These are phyloP conservation scores for Murraya koenigii DNA, from an alignment of 345 rosid species.

Conservation along the genomic window DNA sequence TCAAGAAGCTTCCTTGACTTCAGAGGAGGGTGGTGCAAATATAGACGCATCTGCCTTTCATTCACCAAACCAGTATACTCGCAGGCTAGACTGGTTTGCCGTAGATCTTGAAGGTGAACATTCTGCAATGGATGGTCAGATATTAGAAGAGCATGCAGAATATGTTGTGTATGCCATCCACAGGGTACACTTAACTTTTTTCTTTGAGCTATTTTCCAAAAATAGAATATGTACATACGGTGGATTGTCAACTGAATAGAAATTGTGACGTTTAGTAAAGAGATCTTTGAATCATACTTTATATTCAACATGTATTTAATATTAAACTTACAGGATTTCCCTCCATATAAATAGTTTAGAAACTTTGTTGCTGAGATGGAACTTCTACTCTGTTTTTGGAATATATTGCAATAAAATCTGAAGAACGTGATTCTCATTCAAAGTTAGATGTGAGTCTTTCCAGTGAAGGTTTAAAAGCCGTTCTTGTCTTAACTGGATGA, in stretches of 20 bases:
- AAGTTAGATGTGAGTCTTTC: background rate
- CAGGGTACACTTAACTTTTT: slow-evolving; percentile 54
- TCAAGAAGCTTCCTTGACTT: slow-evolving; percentile 54
- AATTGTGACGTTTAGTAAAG: slow-evolving; percentile 5
- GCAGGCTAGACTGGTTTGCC: slow-evolving; percentile 87
- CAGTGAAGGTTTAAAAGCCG: background rate
- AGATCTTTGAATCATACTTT: background rate
- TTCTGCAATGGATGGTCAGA: slow-evolving; percentile 98
- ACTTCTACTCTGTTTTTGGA: background rate
- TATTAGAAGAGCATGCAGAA: slow-evolving; percentile 95
- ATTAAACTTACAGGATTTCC: background rate
- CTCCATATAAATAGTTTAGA: background rate
- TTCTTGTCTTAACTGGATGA: slow-evolving; percentile 1
- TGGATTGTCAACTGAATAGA: background rate
- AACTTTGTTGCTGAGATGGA: background rate
- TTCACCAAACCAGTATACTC: slow-evolving; percentile 58
- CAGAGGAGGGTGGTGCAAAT: slow-evolving; percentile 49
- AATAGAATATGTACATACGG: background rate
- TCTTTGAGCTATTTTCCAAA: slow-evolving; percentile 22
- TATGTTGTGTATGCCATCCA: slow-evolving; percentile 98
- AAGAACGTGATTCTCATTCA: background rate
- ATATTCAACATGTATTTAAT: slow-evolving; percentile 1
- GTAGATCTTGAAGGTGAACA: slow-evolving; percentile 99
- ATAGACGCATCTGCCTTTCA: slow-evolving; percentile 38
- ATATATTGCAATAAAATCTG: background rate